Evolutionary conservation across 495 filamentous ascomycete genomes (phyloP).

Genomic region (Talaromyces thailandensis): DNA sequence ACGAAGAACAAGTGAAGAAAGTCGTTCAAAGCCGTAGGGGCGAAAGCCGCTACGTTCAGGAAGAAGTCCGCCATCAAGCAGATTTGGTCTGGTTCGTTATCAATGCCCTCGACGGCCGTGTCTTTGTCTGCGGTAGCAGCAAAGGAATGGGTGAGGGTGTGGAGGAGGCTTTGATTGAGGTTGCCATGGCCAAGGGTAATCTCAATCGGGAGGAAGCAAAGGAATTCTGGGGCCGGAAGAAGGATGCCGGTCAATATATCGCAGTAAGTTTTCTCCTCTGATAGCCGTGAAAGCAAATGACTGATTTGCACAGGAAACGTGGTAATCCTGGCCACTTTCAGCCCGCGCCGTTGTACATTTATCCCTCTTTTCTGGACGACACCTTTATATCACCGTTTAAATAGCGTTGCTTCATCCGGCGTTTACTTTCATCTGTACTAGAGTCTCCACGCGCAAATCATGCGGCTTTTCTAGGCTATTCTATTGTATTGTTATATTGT

Average conservation of each 20-base stretch:
- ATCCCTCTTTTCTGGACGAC: neutral
- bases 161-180: conserved; percentile 69
- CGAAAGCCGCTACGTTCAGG: conserved; percentile 74
- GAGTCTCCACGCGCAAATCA: neutral
- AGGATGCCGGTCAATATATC: conserved; percentile 78
- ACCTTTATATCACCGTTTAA: neutral
- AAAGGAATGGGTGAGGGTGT: conserved; percentile 98
- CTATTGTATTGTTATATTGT: neutral
- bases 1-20: conserved; percentile 85
- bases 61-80: conserved; percentile 76
- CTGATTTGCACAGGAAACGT: neutral
- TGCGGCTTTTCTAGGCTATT: neutral
- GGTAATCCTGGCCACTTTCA: neutral
- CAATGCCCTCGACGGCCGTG: conserved; percentile 82
- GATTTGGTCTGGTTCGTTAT: conserved; percentile 96
- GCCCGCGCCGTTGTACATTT: neutral
- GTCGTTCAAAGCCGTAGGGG: conserved; percentile 82
- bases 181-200: conserved; percentile 72
- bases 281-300: neutral
- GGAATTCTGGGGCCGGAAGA: conserved; percentile 75
- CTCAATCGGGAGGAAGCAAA: conserved; percentile 62
- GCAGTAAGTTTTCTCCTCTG: conserved; percentile 46
- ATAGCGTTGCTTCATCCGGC: neutral
- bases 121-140: conserved; percentile 91
- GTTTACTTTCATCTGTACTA: neutral